Percentiles rank a stretch among this genome's conserved stretches.
These are phyloP conservation scores for Carallia brachiata DNA, from an alignment of 345 rosid species.

Conservation along the genomic window DNA sequence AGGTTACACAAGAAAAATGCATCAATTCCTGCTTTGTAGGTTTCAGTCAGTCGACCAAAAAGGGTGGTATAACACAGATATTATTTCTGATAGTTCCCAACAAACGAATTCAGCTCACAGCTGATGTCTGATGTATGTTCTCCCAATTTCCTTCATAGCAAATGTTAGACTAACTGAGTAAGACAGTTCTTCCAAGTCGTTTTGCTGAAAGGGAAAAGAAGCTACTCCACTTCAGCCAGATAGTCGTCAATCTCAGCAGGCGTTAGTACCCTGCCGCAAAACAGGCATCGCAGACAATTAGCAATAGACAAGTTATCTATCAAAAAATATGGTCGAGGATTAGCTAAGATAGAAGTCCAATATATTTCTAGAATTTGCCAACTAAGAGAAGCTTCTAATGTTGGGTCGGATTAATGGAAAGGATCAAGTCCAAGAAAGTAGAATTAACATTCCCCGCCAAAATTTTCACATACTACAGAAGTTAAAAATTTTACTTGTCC, in stretches of 20 bases:
- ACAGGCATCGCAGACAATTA: background rate
- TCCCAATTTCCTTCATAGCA: no score
- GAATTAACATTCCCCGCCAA: no score
- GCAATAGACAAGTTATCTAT: background rate
- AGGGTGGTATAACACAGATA: background rate
- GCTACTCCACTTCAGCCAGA: conserved; percentile 59
- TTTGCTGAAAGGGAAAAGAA: background rate
- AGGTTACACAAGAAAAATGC: background rate
- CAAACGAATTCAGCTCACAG: no score
- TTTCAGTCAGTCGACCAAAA: background rate
- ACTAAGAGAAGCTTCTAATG: no score
- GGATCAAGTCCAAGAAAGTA: no score
- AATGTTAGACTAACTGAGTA: no score
- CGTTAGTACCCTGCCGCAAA: conserved; percentile 59
- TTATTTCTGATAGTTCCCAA: no score
- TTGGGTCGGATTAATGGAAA: no score
- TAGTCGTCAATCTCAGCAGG: conserved; percentile 75
- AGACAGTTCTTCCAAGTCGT: background rate
- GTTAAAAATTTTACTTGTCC: no score
- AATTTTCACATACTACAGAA: no score
- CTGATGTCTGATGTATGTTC: no score
- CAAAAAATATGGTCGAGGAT: background rate
- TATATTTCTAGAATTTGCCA: no score
- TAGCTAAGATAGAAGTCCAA: background rate
- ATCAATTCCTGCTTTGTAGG: background rate